phyloP scores from a whole-genome alignment of 202 grass and related monocot species.

The Setaria italica region DNA sequence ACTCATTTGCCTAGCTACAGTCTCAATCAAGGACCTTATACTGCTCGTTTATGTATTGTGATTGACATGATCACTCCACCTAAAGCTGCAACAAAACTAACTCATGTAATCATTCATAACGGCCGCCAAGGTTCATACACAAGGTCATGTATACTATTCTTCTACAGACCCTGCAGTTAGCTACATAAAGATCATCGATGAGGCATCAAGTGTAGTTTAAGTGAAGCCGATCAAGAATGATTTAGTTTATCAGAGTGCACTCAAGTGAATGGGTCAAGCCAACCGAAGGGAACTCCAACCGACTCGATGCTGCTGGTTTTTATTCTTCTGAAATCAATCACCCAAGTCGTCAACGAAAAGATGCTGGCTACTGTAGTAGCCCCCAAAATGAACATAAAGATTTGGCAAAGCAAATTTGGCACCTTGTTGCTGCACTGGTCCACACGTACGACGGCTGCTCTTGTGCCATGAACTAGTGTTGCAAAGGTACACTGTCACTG shows the following conservation, averaged over 20 bases:
- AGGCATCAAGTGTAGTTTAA: neutral
- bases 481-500: neutral
- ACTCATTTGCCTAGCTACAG: neutral
- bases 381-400: neutral
- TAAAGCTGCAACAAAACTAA: neutral
- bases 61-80: slow-evolving; percentile 47
- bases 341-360: neutral
- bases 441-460: neutral
- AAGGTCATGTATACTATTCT: neutral
- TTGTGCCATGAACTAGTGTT: neutral
- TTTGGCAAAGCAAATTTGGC: neutral
- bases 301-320: neutral
- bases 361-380: neutral
- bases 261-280: neutral
- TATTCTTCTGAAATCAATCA: neutral
- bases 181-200: neutral
- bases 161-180: neutral
- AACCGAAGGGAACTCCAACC: neutral
- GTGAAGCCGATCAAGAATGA: neutral
- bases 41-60: neutral
- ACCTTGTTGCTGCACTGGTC: neutral
- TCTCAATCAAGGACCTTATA: slow-evolving; percentile 42
- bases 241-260: neutral
- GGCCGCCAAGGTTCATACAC: neutral
- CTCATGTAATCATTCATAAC: slow-evolving; percentile 13